Conservation (phyloP, 495 filamentous ascomycete genomes). For the Penicillium mononematosum region DNA sequence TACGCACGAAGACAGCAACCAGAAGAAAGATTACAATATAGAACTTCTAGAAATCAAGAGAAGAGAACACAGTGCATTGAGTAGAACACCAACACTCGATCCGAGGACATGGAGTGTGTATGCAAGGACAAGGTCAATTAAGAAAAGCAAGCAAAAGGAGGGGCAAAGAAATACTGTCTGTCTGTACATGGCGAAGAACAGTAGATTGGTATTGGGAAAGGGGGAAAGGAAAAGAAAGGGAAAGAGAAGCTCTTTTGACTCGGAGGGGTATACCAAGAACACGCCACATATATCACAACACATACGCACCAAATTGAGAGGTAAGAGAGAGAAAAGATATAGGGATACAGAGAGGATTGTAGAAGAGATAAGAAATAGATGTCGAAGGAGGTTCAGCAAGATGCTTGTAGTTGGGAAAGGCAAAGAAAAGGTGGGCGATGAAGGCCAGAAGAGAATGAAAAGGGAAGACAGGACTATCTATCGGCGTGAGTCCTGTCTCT, state of each 20-base stretch:
- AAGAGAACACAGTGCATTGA: conserved; percentile 1
- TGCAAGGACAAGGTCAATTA: conserved; percentile 4
- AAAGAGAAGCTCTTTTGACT: conserved; percentile 26
- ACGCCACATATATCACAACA: conserved; percentile 33
- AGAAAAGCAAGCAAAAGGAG: conserved; percentile 9
- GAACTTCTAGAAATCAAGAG: not conserved
- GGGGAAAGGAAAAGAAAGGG: conserved; percentile 7
- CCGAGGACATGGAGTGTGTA: not conserved
- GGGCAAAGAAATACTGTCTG: conserved; percentile 1
- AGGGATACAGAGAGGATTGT: not conserved
- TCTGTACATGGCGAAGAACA: conserved; percentile 21
- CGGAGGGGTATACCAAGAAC: conserved; percentile 34
- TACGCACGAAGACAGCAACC: not conserved
- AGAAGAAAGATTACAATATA: not conserved
- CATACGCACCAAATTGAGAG: conserved; percentile 14
- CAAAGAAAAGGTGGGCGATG: conserved; percentile 8
- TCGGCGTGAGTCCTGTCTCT: conserved; percentile 14
- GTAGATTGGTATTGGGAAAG: not conserved
- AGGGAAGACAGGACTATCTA: conserved; percentile 5
- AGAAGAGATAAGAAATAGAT: conserved; percentile 13
- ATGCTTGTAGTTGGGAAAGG: conserved; percentile 7
- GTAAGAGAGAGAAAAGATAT: conserved; percentile 2
- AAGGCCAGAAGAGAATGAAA: conserved; percentile 15
- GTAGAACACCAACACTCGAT: conserved; percentile 8
- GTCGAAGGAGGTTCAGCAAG: conserved; percentile 2